phyloP scores from a whole-genome alignment of 176 grass and related monocot genomes.

The Juncus inflexus region DNA sequence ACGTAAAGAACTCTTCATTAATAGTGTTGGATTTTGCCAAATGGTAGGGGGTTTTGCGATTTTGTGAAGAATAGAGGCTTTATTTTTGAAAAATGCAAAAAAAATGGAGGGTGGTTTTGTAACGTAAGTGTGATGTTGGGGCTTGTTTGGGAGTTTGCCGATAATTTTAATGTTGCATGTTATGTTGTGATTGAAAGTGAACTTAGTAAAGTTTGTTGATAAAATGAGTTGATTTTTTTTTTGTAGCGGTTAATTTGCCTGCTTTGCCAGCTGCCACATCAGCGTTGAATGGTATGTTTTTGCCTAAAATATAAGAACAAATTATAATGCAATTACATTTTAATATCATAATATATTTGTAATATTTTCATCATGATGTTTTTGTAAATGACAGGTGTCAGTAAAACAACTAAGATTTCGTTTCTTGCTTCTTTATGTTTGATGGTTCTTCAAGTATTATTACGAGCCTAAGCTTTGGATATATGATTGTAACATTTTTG shows the following conservation, averaged over 20 bases:
- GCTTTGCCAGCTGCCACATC: conserved; percentile 75
- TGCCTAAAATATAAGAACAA: no score
- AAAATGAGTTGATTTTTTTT: conserved; percentile 12
- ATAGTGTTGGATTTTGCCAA: no score
- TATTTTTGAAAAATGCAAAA: no score
- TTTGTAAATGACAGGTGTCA: conserved; percentile 8
- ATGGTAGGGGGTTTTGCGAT: no score
- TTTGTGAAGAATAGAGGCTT: no score
- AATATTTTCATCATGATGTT: not conserved
- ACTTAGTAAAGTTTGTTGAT: not conserved
- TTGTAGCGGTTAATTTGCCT: conserved; percentile 74
- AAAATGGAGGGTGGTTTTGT: no score
- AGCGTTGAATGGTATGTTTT: conserved; percentile 51
- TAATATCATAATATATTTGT: not conserved
- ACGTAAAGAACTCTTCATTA: no score
- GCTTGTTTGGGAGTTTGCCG: no score
- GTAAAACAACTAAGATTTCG: conserved; percentile 8
- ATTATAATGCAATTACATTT: not conserved
- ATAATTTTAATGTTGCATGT: no score
- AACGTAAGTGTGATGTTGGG: no score
- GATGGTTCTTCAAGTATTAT: conserved; percentile 9
- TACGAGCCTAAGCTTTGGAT: conserved; percentile 1
- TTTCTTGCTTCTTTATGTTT: conserved; percentile 9
- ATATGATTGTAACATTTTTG: conserved; percentile 16
- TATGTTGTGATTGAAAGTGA: not conserved